phyloP scores from a whole-genome alignment of 2,329 filamentous ascomycete species.

The Fusarium marasasianum region DNA sequence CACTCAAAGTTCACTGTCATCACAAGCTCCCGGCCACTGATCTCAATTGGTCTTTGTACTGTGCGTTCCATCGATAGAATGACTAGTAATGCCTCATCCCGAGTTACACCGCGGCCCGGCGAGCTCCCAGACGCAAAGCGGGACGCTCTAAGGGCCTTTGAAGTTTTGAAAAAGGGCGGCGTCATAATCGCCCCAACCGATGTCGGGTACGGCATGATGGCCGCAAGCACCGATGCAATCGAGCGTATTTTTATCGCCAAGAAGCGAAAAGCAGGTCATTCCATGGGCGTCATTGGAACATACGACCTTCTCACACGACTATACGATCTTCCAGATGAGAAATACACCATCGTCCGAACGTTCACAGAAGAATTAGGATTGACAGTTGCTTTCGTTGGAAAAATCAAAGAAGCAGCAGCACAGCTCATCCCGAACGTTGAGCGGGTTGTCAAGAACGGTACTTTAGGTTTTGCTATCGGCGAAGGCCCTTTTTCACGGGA shows the following conservation, averaged over 20 bases:
- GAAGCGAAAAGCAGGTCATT: neutral
- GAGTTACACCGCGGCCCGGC: neutral
- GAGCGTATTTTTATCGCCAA: neutral
- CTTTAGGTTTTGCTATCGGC: neutral
- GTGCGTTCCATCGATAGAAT: neutral
- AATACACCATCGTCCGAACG: neutral
- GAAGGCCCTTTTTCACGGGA: neutral
- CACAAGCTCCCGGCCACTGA: fast-evolving
- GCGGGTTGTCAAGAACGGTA: neutral
- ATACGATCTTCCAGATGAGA: neutral
- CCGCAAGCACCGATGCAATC: neutral
- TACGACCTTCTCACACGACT: neutral
- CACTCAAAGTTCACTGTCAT: neutral
- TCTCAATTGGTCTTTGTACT: fast-evolving
- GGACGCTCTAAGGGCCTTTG: neutral
- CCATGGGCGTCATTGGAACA: neutral
- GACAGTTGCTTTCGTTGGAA: neutral
- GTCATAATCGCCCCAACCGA: neutral
- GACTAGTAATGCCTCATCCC: neutral
- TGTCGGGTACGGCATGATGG: neutral
- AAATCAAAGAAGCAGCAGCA: fast-evolving
- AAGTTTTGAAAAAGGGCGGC: neutral
- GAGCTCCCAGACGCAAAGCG: neutral
- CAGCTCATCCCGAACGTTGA: neutral
- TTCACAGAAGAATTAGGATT: neutral